Conservation (phyloP, 192 early-diverging fungal genomes). For the Polychytrium aggregatum region DNA sequence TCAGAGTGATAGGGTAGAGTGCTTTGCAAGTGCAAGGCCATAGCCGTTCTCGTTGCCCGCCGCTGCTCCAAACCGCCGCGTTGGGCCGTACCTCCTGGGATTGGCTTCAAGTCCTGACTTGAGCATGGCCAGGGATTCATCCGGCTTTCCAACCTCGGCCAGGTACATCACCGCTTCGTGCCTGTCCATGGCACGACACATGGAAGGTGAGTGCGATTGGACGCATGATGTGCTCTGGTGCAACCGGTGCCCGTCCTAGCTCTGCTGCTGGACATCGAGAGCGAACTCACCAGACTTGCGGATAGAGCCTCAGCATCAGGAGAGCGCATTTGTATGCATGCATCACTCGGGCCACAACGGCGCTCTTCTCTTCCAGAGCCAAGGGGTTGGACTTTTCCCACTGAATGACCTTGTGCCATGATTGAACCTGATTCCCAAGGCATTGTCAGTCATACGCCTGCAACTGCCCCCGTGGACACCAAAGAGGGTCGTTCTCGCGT, state of each 20-base stretch:
- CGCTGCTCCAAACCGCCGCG: no score
- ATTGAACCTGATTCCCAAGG: slow-evolving; percentile 9
- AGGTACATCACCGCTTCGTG: slow-evolving; percentile 18
- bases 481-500: no score
- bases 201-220: no score
- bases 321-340: slow-evolving; percentile 84
- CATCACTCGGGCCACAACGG: slow-evolving; percentile 55
- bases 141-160: slow-evolving; percentile 17
- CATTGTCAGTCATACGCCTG: no score
- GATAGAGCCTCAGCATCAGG: slow-evolving; percentile 71
- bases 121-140: slow-evolving; percentile 54
- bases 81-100: slow-evolving; percentile 47
- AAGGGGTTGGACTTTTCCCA: slow-evolving; percentile 90
- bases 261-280: no score
- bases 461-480: no score
- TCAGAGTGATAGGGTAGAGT: no score
- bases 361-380: slow-evolving; percentile 49
- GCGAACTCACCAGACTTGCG: slow-evolving; percentile 81
- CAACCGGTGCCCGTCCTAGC: no score
- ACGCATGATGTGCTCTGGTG: no score
- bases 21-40: no score
- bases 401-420: slow-evolving; percentile 79
- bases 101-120: slow-evolving; percentile 57
- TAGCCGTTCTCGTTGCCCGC: no score
- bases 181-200: slow-evolving; percentile 1